Evolutionary conservation across 805 yeast species (phyloP), one percentile per base, ranked within the genome.

Genomic region (Hanseniaspora lindneri): DNA sequence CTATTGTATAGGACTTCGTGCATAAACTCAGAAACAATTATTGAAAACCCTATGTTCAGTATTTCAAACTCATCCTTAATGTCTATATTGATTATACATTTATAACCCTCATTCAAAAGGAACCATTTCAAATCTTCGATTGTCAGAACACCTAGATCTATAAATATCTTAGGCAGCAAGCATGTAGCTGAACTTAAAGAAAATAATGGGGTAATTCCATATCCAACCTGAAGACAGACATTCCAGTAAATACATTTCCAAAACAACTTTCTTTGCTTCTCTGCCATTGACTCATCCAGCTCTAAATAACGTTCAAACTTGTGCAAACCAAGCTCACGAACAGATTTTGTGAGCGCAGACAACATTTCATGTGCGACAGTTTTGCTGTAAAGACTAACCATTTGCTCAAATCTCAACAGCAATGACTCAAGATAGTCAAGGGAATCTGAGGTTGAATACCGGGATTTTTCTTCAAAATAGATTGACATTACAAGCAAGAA

Each of bases 181-280:
- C 43, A 32, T 1, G 49, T 46, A 7, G 19, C 21, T 7, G 35
- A n/a, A 4, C 24, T 39, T 5, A 46, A 30, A 9, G 34, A 30
- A 13, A 46, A 23, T 2, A 39, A 24, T 5, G 49, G 39, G 7
- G 41, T n/a, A 20, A 30, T 32, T 3, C 49, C 49, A 39, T 39
- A 46, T 3, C 20, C 33, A 11, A 46, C 21, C 25, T 39, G 39
- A 8, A 46, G 14, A 10, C 23, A 23, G 3, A 32, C 21, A 32
- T 46, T 43, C 49, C 49, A 46, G 21, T 46, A 46, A 13, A 46
- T 27, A 19, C 39, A 33, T n/a, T 37, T 46, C 49, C 49, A 46
- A 30, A 39, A 46, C 19, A 46, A n/a, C 11, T 39, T 46, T 46
- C 49, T 46, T 46, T 41, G 41, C 36, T 46, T 46, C 25, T 46